A percentile compares a stretch with the other conserved stretches of the same genome.
These are phyloP conservation scores for Mentha longifolia DNA, from an alignment of 257 asterid genomes.

Conservation along the genomic window DNA sequence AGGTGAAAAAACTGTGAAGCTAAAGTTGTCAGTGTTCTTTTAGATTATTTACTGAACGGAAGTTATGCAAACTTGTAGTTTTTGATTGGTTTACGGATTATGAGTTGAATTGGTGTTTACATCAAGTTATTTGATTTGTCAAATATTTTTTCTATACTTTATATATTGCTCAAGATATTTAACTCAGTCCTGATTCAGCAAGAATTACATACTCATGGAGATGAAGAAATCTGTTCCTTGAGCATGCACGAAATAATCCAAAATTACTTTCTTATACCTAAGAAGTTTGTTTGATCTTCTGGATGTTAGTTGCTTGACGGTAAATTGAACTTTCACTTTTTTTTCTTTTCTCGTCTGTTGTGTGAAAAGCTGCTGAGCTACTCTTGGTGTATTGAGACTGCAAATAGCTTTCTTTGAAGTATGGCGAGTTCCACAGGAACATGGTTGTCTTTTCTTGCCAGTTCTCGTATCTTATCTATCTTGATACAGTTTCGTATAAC, in stretches of 20 bases:
- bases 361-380: constrained; percentile 10
- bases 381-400: constrained; percentile 9
- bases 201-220: background rate
- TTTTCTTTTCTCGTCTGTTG: background rate
- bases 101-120: background rate
- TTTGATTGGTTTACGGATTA: background rate
- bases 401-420: background rate
- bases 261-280: constrained; percentile 13
- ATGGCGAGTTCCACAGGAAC: background rate
- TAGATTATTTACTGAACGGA: background rate
- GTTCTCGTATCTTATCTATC: background rate
- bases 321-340: background rate
- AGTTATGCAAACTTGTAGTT: background rate
- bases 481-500: constrained; percentile 6
- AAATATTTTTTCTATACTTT: no score
- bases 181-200: background rate
- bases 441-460: constrained; percentile 14
- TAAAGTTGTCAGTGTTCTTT: background rate
- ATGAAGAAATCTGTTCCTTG: background rate
- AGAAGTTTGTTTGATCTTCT: background rate
- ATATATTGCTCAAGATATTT: no score
- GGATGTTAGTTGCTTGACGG: constrained; percentile 5
- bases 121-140: no score
- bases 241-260: constrained; percentile 1
- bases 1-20: background rate